Evolutionary conservation across 108 stramenopile genomes (phyloP), one percentile per base, ranked within the genome.

Genomic region (Cyclostephanos invisitatus): DNA sequence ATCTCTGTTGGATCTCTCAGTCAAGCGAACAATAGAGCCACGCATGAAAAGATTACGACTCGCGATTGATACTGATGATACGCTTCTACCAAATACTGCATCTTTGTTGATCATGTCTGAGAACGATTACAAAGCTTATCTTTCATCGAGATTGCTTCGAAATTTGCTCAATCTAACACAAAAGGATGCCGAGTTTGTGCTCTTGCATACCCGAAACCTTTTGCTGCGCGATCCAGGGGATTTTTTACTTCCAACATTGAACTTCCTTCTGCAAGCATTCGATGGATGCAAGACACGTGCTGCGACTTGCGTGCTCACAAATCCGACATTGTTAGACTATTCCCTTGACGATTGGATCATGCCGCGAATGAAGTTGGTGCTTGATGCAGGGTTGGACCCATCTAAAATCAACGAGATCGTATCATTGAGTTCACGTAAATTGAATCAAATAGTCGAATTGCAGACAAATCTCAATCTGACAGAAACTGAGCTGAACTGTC

Each of bases 311-410:
- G n/a, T 91, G 17, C 25, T 80, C 5, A 64, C 70, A 11, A 63
- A 85, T 58, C 91, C 91, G 24, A 50, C 75, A 6, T 57, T 91
- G 57, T 69, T 91, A 62, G 86, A 84, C 29, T 87, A 87, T 74
- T 87, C 88, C 5, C 64, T 91, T 24, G 68, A 86, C 3, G 77
- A 84, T 29, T 51, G 86, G 57, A 84, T 91, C 40, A 62, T 63
- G 42, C 91, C 91, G n/a, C 85, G 91, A 14, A 72, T 91, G 64
- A 55, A 78, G 48, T 27, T 46, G 14, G 67, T 91, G 24, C 15
- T 71, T 36, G 67, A 73, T 24, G 57, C 59, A 14, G 84, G 78
- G 20, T 32, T 84, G 10, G 65, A 75, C 0, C 63, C 72, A 14
- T 49, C 64, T 11, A 58, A 50, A 24, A 81, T 89, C 27, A 83